phyloP scores from a whole-genome alignment of 1,139 yeast species.

The Entelexis paramagnoliae region DNA sequence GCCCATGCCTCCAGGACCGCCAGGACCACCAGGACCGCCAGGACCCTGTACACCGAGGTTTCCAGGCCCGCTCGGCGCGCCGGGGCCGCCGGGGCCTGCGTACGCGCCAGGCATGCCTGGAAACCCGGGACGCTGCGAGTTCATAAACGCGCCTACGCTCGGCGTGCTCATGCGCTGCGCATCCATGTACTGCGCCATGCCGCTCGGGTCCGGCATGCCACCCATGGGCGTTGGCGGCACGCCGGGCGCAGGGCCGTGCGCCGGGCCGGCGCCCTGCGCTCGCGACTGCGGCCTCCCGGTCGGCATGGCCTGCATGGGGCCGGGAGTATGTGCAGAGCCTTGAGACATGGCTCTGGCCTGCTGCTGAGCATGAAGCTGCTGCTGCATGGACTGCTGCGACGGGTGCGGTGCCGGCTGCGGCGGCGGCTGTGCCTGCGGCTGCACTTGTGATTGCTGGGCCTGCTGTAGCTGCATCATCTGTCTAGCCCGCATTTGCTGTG shows the following conservation, averaged over 20 bases:
- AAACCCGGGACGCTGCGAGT: neutral
- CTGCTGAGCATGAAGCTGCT: neutral
- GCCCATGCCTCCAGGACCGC: neutral
- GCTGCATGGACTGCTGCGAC: conserved; percentile 4
- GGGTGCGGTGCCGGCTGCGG: conserved; percentile 9
- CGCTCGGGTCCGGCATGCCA: neutral
- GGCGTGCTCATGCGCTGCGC: neutral
- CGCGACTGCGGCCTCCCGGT: conserved; percentile 5
- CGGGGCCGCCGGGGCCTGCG: too few relatives aligned
- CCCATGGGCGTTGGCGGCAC: neutral
- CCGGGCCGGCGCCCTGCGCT: neutral
- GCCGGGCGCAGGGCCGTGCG: neutral
- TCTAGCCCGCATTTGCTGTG: neutral
- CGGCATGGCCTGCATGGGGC: conserved; percentile 6
- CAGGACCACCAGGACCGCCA: neutral
- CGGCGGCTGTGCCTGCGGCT: conserved; percentile 6
- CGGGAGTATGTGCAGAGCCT: neutral
- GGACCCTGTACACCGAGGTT: too few relatives aligned
- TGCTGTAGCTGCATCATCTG: neutral
- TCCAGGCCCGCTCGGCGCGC: neutral
- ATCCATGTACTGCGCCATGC: neutral
- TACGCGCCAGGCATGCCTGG: neutral
- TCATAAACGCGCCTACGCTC: neutral
- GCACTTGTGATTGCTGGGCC: neutral
- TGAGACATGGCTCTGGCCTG: neutral